phyloP scores from a whole-genome alignment of 2,329 filamentous ascomycete genomes.

The Fusarium hostae region DNA sequence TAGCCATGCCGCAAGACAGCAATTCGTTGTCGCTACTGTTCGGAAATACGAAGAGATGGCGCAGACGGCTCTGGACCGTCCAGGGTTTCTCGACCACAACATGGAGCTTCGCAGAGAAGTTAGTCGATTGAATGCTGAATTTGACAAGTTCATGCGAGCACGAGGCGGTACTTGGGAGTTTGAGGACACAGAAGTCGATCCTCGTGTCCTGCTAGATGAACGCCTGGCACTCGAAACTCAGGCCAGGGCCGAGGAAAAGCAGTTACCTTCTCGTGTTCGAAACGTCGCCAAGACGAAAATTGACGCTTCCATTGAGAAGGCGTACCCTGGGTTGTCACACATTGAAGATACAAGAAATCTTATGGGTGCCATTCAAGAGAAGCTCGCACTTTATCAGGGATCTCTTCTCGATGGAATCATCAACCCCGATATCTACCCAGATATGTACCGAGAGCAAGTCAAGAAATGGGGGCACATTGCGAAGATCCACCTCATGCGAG shows the following conservation, averaged over 20 bases:
- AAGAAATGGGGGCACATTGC: slow-evolving; percentile 47
- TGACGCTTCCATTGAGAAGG: background rate
- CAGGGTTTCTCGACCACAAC: slow-evolving; percentile 34
- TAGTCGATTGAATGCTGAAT: slow-evolving; percentile 32
- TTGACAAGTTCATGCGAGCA: slow-evolving; percentile 43
- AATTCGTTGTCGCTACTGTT: slow-evolving; percentile 43
- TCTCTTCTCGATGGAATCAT: slow-evolving; percentile 48
- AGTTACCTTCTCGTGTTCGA: background rate
- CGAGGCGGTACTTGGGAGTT: slow-evolving; percentile 45
- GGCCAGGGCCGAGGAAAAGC: background rate
- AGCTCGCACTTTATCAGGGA: slow-evolving; percentile 45
- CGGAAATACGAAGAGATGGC: slow-evolving; percentile 40
- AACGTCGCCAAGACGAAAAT: background rate
- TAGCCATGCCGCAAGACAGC: slow-evolving; percentile 34
- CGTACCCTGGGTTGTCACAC: slow-evolving; percentile 4
- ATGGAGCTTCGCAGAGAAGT: slow-evolving; percentile 45
- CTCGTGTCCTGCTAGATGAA: background rate
- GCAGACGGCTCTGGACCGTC: slow-evolving; percentile 34
- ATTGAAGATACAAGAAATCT: slow-evolving; percentile 4
- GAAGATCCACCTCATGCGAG: slow-evolving; percentile 34
- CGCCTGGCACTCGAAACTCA: background rate
- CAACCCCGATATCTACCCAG: slow-evolving; percentile 47
- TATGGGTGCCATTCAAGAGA: slow-evolving; percentile 35
- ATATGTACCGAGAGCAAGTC: slow-evolving; percentile 48
- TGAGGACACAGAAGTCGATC: slow-evolving; percentile 37